Base-by-base conservation (phyloP, 139 green algal genomes). In the Mesotaenium endlicherianum region DNA sequence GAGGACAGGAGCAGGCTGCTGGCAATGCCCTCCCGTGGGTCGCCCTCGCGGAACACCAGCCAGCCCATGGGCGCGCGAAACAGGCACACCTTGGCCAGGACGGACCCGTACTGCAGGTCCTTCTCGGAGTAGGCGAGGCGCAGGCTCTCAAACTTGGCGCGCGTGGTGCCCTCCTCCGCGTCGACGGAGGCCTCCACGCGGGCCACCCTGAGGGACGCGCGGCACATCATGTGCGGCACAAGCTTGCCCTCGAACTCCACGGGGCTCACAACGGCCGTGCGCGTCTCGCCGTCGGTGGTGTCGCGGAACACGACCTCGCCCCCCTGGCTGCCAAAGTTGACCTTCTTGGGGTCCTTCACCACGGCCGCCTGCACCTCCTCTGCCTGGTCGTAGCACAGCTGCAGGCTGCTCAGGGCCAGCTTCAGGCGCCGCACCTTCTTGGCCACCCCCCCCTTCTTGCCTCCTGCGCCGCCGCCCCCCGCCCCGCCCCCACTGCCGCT, bases 281-380 rank as follows among this genome's bases (percentile, higher is more conserved):
- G 5, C 4, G 50, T 11, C 2, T 55, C 26, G 16, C 75, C 75
- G 11, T 82, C 75, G 40, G 75, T 41, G 40, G 75, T 82, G 17
- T 36, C 20, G 38, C 20, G 6, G 26, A 82, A 82, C 3, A 82
- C 4, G 3, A 75, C 6, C 75, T 82, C 75, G 2, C 75, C 75
- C 26, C 50, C 17, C 49, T 75, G 30, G 39, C 44, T 75, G 14
- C 75, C 75, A 77, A 82, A 82, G 43, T 82, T 75, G 6, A 82
- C 42, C 26, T 82, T 82, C 60, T 82, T 82, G 8, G 75, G 75
- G 50, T 82, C 75, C 34, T 36, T 20, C 43, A 84, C 36, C 3
- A 40, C 58, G 0, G 38, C 34, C 31, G 81, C 45, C 34, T 26
- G 16, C 55, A 82, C 75, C 50, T 64, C 50, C 50, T 34, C 26